phyloP scores from a whole-genome alignment of 148 eudicot species.

The Mesembryanthemum crystallinum region DNA sequence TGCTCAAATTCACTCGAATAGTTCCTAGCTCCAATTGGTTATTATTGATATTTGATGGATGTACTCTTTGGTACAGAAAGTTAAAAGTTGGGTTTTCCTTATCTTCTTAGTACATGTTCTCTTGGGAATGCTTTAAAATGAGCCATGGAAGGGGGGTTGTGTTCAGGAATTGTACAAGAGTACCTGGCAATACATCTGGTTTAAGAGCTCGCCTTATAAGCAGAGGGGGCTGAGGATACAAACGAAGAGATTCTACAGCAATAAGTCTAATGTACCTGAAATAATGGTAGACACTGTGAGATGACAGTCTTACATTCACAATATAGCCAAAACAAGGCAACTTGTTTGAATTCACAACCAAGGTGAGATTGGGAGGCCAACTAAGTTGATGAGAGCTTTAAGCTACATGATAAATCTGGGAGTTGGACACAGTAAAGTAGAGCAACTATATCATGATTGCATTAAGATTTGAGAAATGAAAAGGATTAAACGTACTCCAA shows the following conservation, averaged over 20 bases:
- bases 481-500: constrained; percentile 54
- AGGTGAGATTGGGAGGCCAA: not conserved
- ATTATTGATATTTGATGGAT: not conserved
- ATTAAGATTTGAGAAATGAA: not conserved
- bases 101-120: not conserved
- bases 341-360: not conserved
- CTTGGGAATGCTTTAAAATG: not conserved
- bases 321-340: not conserved
- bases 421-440: not conserved
- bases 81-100: not conserved
- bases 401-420: not conserved
- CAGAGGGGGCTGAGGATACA: constrained; percentile 97
- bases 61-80: not conserved
- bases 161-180: not conserved
- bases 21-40: not conserved
- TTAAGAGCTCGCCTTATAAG: constrained; percentile 86
- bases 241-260: constrained; percentile 82
- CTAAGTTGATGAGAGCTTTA: not conserved
- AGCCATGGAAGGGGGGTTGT: not conserved
- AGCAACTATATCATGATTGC: constrained; percentile 6
- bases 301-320: not conserved
- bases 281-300: not conserved
- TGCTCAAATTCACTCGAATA: not conserved
- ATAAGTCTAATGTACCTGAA: constrained; percentile 83
- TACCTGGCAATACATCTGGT: constrained; percentile 89